Percentiles rank a stretch among this genome's conserved stretches.
Conservation (phyloP, 2,329 filamentous ascomycete species). For the Colletotrichum musae region DNA sequence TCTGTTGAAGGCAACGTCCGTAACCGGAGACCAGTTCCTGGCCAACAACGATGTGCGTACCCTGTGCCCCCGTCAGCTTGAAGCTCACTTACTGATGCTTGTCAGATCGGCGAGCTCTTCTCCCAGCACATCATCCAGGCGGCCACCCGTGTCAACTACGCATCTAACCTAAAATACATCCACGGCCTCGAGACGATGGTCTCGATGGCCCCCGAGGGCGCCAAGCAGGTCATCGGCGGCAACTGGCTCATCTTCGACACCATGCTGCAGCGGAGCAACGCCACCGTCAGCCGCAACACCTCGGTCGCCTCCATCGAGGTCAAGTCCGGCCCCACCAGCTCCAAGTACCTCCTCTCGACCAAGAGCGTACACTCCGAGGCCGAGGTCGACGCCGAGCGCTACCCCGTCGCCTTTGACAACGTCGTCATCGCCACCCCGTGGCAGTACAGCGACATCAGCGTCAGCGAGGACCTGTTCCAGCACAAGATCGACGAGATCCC, state of each 20-base stretch:
- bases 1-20: slow-evolving; percentile 74
- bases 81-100: slow-evolving; percentile 5
- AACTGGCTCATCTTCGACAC: slow-evolving; percentile 96
- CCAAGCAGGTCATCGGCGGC: slow-evolving; percentile 83
- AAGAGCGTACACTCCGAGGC: slow-evolving; percentile 44
- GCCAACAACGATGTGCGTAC: slow-evolving; percentile 69
- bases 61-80: not conserved
- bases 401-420: slow-evolving; percentile 77
- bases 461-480: slow-evolving; percentile 77
- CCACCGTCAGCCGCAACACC: slow-evolving; percentile 75
- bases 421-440: slow-evolving; percentile 87
- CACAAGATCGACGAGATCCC: slow-evolving; percentile 82
- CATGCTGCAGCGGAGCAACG: slow-evolving; percentile 79
- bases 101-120: slow-evolving; percentile 75
- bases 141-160: slow-evolving; percentile 94
- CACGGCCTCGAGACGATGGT: slow-evolving; percentile 93
- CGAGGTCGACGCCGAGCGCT: slow-evolving; percentile 50
- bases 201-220: slow-evolving; percentile 90
- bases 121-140: slow-evolving; percentile 89
- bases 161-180: slow-evolving; percentile 86
- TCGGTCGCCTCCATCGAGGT: slow-evolving; percentile 74
- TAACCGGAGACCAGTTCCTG: slow-evolving; percentile 83
- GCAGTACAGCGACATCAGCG: slow-evolving; percentile 81
- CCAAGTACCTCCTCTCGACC: slow-evolving; percentile 64
- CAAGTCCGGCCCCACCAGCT: slow-evolving; percentile 53